phyloP scores from a whole-genome alignment of 495 filamentous ascomycete genomes.

The Aspergillus affinis region DNA sequence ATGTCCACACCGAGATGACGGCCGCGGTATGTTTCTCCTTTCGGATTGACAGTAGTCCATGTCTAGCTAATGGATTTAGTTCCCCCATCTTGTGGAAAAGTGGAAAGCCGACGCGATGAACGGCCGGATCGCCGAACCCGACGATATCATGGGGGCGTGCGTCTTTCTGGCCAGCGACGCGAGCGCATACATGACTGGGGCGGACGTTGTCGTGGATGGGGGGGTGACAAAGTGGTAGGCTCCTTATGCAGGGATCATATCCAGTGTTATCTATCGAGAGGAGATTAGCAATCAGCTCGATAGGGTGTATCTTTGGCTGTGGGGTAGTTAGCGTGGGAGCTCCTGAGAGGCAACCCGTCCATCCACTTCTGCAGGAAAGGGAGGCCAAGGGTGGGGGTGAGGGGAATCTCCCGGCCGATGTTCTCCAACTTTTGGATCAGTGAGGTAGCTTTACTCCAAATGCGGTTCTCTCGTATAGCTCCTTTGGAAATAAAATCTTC shows the following conservation, averaged over 20 bases:
- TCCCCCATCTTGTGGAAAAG: slow-evolving; percentile 64
- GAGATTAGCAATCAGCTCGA: neutral
- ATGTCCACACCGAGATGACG: slow-evolving; percentile 47
- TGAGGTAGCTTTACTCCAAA: too few relatives aligned
- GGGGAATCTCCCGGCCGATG: too few relatives aligned
- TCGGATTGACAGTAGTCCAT: neutral
- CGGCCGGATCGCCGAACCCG: slow-evolving; percentile 67
- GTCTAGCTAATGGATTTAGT: slow-evolving; percentile 67
- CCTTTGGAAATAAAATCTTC: too few relatives aligned
- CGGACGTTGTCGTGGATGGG: slow-evolving; percentile 60
- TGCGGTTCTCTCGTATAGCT: too few relatives aligned
- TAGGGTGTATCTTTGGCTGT: neutral
- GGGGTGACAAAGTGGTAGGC: slow-evolving; percentile 36
- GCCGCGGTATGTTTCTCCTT: slow-evolving; percentile 50
- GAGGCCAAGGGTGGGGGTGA: too few relatives aligned
- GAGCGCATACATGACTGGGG: slow-evolving; percentile 76
- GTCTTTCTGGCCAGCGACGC: slow-evolving; percentile 81
- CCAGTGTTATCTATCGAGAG: neutral
- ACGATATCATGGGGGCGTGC: slow-evolving; percentile 80
- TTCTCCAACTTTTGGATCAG: too few relatives aligned
- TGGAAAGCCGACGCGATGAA: slow-evolving; percentile 77
- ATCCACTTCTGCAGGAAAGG: too few relatives aligned
- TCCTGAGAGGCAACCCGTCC: too few relatives aligned
- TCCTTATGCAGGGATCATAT: neutral
- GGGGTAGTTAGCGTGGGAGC: too few relatives aligned